A percentile compares a stretch with the other conserved stretches of the same genome.
Evolutionary conservation across 352 stramenopile genomes (phyloP).

Genomic region (Globisporangium nagaii): DNA sequence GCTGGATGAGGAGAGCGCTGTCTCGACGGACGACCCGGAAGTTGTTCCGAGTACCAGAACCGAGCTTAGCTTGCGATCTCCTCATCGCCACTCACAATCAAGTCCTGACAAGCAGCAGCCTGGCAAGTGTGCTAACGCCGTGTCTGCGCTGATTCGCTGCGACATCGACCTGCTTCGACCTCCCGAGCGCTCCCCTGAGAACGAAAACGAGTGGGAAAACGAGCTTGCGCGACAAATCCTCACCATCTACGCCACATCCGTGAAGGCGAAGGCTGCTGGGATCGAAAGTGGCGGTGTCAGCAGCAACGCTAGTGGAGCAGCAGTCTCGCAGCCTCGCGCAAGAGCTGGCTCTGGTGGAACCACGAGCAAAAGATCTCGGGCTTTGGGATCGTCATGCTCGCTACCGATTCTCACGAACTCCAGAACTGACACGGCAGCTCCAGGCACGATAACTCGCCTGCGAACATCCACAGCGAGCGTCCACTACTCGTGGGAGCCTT

Average conservation of each 20-base stretch:
- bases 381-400: slow-evolving; percentile 15
- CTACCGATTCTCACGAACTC: slow-evolving; percentile 10
- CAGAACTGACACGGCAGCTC: neutral
- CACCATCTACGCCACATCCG: slow-evolving; percentile 77
- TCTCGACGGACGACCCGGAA: neutral
- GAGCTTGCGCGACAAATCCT: slow-evolving; percentile 87
- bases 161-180: slow-evolving; percentile 56
- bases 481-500: slow-evolving; percentile 68
- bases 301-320: neutral
- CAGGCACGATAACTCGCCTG: neutral
- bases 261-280: slow-evolving; percentile 45
- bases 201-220: slow-evolving; percentile 87
- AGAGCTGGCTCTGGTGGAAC: neutral
- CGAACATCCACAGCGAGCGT: slow-evolving; percentile 16
- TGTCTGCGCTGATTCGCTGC: slow-evolving; percentile 12
- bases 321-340: neutral
- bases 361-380: neutral
- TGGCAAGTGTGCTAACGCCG: neutral
- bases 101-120: neutral
- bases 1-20: neutral
- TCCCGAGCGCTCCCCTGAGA: slow-evolving; percentile 39
- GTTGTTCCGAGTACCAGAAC: neutral
- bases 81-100: neutral
- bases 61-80: neutral
- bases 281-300: neutral